phyloP scores from a whole-genome alignment of 805 yeast species.

The Kodamaea kakaduensis region DNA sequence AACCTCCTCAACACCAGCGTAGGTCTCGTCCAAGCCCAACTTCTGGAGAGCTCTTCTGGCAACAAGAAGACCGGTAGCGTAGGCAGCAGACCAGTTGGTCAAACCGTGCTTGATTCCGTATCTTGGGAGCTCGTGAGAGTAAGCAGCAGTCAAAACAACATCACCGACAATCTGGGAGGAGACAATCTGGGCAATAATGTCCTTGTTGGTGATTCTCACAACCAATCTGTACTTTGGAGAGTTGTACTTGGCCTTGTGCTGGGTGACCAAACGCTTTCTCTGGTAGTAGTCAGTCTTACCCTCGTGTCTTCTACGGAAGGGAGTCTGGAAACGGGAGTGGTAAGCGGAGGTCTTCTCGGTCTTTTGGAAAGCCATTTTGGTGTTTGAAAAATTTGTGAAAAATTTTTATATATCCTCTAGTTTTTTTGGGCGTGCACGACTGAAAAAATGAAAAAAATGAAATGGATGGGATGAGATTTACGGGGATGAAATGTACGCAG shows the following conservation, averaged over 20 bases:
- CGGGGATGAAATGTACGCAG: background rate
- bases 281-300: slow-evolving; percentile 99
- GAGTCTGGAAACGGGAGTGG: slow-evolving; percentile 99
- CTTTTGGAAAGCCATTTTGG: slow-evolving; percentile 73
- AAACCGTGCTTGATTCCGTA: slow-evolving; percentile 98
- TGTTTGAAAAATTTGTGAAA: background rate
- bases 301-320: slow-evolving; percentile 99
- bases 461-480: background rate
- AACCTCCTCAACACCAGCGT: slow-evolving; percentile 98
- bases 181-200: slow-evolving; percentile 95
- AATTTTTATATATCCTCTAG: background rate
- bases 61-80: slow-evolving; percentile 95
- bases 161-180: slow-evolving; percentile 98
- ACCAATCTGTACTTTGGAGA: slow-evolving; percentile 99
- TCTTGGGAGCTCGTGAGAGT: slow-evolving; percentile 97
- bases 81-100: slow-evolving; percentile 99
- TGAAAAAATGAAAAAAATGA: background rate
- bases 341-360: slow-evolving; percentile 81
- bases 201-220: slow-evolving; percentile 99
- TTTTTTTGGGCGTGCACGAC: slow-evolving; percentile 1
- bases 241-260: slow-evolving; percentile 99
- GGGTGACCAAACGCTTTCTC: slow-evolving; percentile 98
- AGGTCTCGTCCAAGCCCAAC: slow-evolving; percentile 97
- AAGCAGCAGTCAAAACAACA: slow-evolving; percentile 93
- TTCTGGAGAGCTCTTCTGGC: slow-evolving; percentile 99